Base-by-base conservation (phyloP, 805 yeast genomes). In the Metschnikowia henanensis region DNA sequence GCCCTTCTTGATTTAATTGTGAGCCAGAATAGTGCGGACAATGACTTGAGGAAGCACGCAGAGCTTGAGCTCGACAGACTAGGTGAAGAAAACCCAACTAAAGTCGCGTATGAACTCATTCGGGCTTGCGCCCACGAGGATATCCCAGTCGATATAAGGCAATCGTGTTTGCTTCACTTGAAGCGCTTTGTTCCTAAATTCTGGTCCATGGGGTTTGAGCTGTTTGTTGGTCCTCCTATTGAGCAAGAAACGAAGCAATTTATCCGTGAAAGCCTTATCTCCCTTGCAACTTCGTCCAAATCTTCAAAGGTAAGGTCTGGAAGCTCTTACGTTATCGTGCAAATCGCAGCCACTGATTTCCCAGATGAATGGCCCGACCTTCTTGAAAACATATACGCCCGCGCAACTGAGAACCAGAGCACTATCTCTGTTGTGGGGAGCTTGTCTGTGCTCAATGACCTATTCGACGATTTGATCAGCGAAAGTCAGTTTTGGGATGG, bases 281-380 rank as follows among this genome's bases (percentile, higher is more conserved):
- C 59, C 3, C 60, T 87, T 23, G 68, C 79, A 16, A 62, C 72
- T 3, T 35, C 64, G 7, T 51, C 67, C 1, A 64, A 71, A 1
- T 76, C 77, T 48, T 69, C 84, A 8, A 87, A 84, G 54, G 68
- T 91, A 13, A 72, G 88, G 46, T 76, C 74, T 23, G 76, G 86
- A 39, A 78, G 86, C 2, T 81, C 91, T 1, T 83, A 87, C 51
- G 83, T 87, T 13, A 77, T 90, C 15, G 86, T 86, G 5, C 95
- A 87, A 56, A 87, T 92, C 13, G 89, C 96, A 0, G 84, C 86
- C 3, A 86, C 83, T 1, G 99, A 92, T 58, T 92, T 79, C 57
- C 99, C 99, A 0, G 98, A 94, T 58, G 95, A 89, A 59, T 92
- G 98, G 98, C 96, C 97, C 0, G 75, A 72, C 18, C 67, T 91